Conservation (phyloP, 169 alveolate species). For the Sarcocystis neurona region DNA sequence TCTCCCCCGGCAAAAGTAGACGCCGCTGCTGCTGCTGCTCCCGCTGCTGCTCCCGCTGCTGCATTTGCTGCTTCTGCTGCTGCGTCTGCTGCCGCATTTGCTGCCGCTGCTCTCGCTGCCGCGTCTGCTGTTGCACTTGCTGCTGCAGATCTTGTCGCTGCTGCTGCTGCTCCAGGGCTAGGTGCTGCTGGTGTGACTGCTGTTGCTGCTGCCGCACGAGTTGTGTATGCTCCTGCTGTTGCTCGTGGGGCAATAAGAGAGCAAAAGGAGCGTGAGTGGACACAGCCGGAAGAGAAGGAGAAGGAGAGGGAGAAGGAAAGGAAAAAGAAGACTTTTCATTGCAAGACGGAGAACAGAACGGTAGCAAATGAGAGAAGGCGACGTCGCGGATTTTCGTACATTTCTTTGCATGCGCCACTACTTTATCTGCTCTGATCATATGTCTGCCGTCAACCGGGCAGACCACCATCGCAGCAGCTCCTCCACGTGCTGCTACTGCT, state of each 20-base stretch:
- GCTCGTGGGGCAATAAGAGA: conserved; percentile 31
- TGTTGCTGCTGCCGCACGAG: conserved; percentile 31
- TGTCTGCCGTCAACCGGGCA: conserved; percentile 58
- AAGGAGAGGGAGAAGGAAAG: background rate
- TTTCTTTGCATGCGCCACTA: conserved; percentile 56
- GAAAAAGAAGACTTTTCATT: background rate
- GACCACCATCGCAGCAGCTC: no score
- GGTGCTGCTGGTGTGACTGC: conserved; percentile 44
- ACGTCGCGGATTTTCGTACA: conserved; percentile 60
- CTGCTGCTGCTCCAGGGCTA: conserved; percentile 19
- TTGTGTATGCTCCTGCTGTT: background rate
- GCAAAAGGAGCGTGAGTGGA: background rate
- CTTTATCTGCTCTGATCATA: conserved; percentile 26
- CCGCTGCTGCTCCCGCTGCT: background rate
- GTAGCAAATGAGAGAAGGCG: conserved; percentile 61
- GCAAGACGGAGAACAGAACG: conserved; percentile 14
- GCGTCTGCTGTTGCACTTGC: no score
- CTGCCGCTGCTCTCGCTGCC: no score
- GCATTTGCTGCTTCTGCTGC: background rate
- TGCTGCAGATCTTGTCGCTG: no score
- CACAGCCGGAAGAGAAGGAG: no score
- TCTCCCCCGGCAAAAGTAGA: no score
- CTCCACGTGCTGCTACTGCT: no score
- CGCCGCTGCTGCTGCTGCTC: conserved; percentile 7
- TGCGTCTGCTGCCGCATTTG: background rate